Base-by-base conservation (phyloP, 2,329 filamentous ascomycete genomes). In the Paecilomyces formosus region DNA sequence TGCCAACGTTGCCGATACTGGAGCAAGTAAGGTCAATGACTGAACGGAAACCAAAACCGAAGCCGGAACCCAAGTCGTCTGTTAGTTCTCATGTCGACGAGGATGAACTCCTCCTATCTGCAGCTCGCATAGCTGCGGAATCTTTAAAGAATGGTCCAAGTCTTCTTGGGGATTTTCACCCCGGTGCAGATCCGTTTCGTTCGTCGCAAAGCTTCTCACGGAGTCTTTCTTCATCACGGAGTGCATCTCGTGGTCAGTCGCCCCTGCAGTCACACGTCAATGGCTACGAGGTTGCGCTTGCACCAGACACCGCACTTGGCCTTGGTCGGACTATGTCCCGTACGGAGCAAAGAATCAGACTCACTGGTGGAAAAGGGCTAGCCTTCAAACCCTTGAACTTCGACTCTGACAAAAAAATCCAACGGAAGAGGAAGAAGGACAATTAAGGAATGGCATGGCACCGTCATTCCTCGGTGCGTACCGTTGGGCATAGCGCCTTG, bases 301-400 rank as follows among this genome's bases (percentile, higher is more conserved):
- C 74, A 9, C 74, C 74, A 21, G 68, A 72, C 45, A 69, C 66
- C 1, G 69, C 72, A 15, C 64, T 73, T 24, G 75, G 74, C 11
- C 65, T 74, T 4, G 74, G 74, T 4, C 66, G 72, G 31, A 72
- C 70, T 8, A 63, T 79, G 57, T 78, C 76, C 52, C 70, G 76
- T 18, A 77, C 75, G 0, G 77, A 79, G 59, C 68, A 75, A 62
- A 68, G 76, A 30, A 76, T 78, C 31, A 68, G 76, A 39, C 58
- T 67, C 51, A 78, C 76, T 5, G 77, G 76, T 12, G 76, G 73
- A 5, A 74, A 69, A 49, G 77, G 77, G 0, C 61, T 79, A 54
- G 76, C 77, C 4, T 75, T 72, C 35, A 76, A 74, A 58, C 72
- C 74, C 2, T 59, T 76, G 49, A 66, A 75, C 24, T 68, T 71